These are phyloP conservation scores for Alternaria arborescens DNA, from an alignment of 2,329 filamentous ascomycete genomes.

Conservation along the genomic window DNA sequence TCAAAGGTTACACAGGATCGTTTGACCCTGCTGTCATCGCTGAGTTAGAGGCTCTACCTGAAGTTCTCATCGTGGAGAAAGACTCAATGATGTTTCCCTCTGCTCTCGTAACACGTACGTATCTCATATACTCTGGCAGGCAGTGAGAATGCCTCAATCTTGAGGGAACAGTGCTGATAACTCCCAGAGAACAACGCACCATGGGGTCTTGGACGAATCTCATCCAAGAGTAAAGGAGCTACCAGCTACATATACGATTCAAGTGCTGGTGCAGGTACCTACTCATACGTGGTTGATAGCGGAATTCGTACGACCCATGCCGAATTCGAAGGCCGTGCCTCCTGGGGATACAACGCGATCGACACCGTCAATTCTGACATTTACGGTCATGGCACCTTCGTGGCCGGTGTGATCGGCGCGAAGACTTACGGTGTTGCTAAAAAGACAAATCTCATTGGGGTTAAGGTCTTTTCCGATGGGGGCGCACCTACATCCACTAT, in stretches of 20 bases:
- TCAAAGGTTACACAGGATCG: constrained; percentile 43
- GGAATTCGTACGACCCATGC: constrained; percentile 65
- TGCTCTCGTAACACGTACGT: constrained; percentile 31
- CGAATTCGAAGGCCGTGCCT: constrained; percentile 43
- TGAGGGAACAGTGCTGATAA: constrained; percentile 7
- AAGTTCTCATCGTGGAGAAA: constrained; percentile 36
- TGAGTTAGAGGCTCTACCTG: constrained; percentile 36
- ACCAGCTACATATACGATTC: constrained; percentile 39
- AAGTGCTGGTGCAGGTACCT: constrained; percentile 32
- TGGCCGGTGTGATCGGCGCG: constrained; percentile 41
- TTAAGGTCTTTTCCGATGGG: constrained; percentile 46
- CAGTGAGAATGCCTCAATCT: not conserved
- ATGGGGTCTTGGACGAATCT: constrained; percentile 45
- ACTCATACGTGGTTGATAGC: constrained; percentile 68
- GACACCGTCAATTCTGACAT: constrained; percentile 32
- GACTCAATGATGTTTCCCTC: constrained; percentile 40
- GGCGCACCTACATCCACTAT: constrained; percentile 26
- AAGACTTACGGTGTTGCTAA: constrained; percentile 45
- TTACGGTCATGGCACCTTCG: constrained; percentile 45
- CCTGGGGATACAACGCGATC: constrained; percentile 42
- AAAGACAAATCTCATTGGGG: constrained; percentile 44
- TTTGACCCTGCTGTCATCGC: constrained; percentile 43
- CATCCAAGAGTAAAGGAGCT: constrained; percentile 27
- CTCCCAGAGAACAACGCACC: constrained; percentile 24
- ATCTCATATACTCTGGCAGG: not conserved